Base-by-base conservation (phyloP, 2,329 filamentous ascomycete genomes). In the Cryphonectria naterciae region DNA sequence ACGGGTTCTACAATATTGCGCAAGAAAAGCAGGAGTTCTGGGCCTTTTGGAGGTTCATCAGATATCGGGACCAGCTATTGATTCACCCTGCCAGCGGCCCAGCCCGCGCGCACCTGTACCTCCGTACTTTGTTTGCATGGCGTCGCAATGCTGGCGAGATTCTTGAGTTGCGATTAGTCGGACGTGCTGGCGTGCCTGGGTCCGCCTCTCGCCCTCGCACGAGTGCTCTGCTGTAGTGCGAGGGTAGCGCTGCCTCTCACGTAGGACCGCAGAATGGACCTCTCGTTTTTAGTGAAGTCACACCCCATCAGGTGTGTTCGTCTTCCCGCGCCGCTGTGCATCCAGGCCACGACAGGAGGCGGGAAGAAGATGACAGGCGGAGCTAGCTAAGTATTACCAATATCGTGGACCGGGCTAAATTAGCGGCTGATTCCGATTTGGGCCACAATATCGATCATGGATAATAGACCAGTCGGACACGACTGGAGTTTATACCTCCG, bases 361-460 rank as follows among this genome's bases (percentile, higher is more conserved):
- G 58, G 58, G 58, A 61, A 39, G 35, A 61, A 22, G 58, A 61
- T 61, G 58, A 61, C 35, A 39, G 58, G 58, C 58, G 58, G 35
- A 61, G 58, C 58, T 61, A 61, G 22, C 58, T 37, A 37, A 11
- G 32, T 32, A 32, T 61, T 61, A 61, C 58, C 58, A 61, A 61
- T 61, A 61, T 61, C 58, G 58, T 61, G 58, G 58, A 61, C 58
- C 58, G 58, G 58, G 32, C 58, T 61, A 61, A 39, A 39, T 61
- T 61, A 61, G 58, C 35, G 58, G 58, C 35, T 61, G 58, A 61
- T n/a, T 39, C 58, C 58, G 32, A 1, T 39, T 61, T 61, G 8
- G 58, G 58, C 54, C 32, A 61, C 7, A 61, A n/a, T 61, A 61
- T 61, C 39, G 32, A 39, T 39, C 32, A 39, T 61, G 19, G 19